Evolutionary conservation across 1,284 basidiomycete species (phyloP), one percentile per base, ranked within the genome.

Genomic region (Tilletiopsis washingtonensis): DNA sequence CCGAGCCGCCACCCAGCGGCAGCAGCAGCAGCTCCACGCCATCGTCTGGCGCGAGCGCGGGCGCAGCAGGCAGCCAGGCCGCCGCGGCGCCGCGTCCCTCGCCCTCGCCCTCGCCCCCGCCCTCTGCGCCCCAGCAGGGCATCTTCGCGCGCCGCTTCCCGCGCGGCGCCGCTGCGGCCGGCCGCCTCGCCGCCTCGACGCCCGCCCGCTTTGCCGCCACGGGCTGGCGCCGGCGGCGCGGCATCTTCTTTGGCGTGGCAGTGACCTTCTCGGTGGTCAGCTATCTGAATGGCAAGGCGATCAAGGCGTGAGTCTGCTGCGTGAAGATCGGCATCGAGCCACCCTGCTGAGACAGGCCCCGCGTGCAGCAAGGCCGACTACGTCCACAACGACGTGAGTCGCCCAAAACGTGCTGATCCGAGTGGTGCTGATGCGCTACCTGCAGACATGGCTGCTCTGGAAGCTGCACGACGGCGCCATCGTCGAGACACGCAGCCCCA

Each of bases 391-490:
- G 65, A 66, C 17, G 23, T 39, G 38, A 39, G 38, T 39, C n/a
- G n/a, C n/a, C n/a, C n/a, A 39, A 11, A 34, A 34, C 32, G 32
- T 11, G 12, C 12, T 17, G 12, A 34, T 17, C 12, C 17, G 12
- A 11, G 17, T 34, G 2, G 38, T 39, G 38, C 15, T 39, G 21
- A n/a, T 21, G n/a, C 9, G 12, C 9, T 14, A n/a, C 4, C 15
- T 39, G 38, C 38, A 51, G 39, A 68, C 71, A 34, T 72, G 64
- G 48, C 56, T 73, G 2, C 62, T 69, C 17, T 69, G 68, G 66
- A 72, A 71, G 47, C 45, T 73, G 25, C 66, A 72, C 47, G 64
- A 65, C 49, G 71, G 71, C 9, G 54, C 62, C 21, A 62, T 73
- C 41, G 71, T 73, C 25, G 71, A 73, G 29, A 59, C 59, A 1